phyloP scores from a whole-genome alignment of 805 yeast species.

The Kazachstania bromeliacearum region DNA sequence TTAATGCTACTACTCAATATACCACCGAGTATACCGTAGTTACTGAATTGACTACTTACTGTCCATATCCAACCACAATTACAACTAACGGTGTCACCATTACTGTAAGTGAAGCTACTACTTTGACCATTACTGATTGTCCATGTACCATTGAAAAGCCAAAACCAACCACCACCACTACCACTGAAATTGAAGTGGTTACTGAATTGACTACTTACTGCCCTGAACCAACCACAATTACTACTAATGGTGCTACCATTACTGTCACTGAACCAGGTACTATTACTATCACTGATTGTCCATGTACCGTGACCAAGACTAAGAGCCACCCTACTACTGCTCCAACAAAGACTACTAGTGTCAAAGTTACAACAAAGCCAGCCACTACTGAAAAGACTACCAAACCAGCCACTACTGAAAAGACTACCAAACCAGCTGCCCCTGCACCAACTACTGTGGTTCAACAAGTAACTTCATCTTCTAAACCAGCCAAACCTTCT shows the following conservation, averaged over 20 bases:
- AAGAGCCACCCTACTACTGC: neutral
- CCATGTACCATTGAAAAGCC: neutral
- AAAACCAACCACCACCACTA: neutral
- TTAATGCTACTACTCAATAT: neutral
- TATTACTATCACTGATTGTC: slow-evolving; percentile 63
- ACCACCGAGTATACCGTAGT: neutral
- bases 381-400: neutral
- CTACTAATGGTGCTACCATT: slow-evolving; percentile 59
- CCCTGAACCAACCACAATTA: slow-evolving; percentile 27
- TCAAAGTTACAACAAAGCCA: neutral
- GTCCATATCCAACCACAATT: slow-evolving; percentile 65
- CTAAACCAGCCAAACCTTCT: slow-evolving; percentile 4
- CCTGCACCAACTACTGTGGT: neutral
- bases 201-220: neutral
- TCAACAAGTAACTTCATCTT: neutral
- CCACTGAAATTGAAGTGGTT: neutral
- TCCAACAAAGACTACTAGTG: neutral
- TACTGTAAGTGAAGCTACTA: slow-evolving; percentile 70
- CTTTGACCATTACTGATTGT: slow-evolving; percentile 69
- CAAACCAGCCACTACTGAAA: neutral
- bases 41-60: slow-evolving; percentile 61
- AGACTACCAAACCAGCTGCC: neutral
- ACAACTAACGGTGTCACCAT: slow-evolving; percentile 57
- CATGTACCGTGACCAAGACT: slow-evolving; percentile 44
- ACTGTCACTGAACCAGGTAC: slow-evolving; percentile 74